These are phyloP conservation scores for Evansstolkia leycettana DNA, from an alignment of 495 filamentous ascomycete genomes.

Conservation along the genomic window DNA sequence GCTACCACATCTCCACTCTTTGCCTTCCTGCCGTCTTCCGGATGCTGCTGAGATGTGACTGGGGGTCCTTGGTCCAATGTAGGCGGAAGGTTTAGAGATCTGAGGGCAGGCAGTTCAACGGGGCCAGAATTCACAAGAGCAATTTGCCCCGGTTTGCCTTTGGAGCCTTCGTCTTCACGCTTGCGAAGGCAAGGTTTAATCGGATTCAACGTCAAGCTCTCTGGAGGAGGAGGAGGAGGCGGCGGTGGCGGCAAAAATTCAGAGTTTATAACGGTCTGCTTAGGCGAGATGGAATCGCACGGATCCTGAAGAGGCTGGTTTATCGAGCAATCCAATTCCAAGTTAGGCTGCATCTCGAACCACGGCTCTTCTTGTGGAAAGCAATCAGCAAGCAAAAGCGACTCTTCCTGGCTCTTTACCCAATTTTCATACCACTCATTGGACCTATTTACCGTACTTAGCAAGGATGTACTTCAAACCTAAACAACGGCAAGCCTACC, in stretches of 20 bases:
- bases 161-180: too few relatives aligned
- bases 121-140: conserved; percentile 1
- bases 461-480: too few relatives aligned
- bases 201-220: conserved; percentile 1
- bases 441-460: conserved; percentile 11
- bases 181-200: not conserved
- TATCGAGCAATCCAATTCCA: too few relatives aligned
- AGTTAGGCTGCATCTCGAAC: too few relatives aligned
- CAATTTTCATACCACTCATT: conserved; percentile 27
- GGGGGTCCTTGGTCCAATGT: conserved; percentile 2
- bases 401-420: not conserved
- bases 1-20: conserved; percentile 17
- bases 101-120: conserved; percentile 5
- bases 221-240: conserved; percentile 1
- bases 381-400: not conserved
- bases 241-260: too few relatives aligned
- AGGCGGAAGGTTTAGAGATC: conserved; percentile 5
- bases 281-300: too few relatives aligned
- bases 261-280: too few relatives aligned
- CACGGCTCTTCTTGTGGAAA: not conserved
- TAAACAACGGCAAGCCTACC: conserved; percentile 29
- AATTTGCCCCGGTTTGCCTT: not conserved
- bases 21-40: not conserved
- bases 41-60: conserved; percentile 1
- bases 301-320: too few relatives aligned